phyloP scores from a whole-genome alignment of 805 yeast species.

The Sugiyamaella valdiviana region DNA sequence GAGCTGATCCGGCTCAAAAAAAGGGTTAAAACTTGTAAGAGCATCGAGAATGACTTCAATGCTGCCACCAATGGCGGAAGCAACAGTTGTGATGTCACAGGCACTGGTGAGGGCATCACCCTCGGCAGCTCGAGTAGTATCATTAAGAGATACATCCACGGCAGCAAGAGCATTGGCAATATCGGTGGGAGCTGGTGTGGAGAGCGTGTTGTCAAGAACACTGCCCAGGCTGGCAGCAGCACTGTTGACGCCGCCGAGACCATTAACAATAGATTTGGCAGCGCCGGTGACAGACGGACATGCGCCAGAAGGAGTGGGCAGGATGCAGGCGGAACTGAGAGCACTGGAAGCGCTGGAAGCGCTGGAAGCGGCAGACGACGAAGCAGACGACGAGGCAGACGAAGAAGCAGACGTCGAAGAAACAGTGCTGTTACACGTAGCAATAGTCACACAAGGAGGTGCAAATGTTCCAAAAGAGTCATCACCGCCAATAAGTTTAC shows the following conservation, averaged over 20 bases:
- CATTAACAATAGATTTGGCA: background rate
- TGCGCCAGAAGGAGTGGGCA: slow-evolving; percentile 6
- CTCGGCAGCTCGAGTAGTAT: background rate
- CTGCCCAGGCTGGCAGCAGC: background rate
- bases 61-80: too few relatives aligned
- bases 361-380: too few relatives aligned
- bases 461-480: slow-evolving; percentile 4
- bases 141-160: background rate
- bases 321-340: too few relatives aligned
- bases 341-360: too few relatives aligned
- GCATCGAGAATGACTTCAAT: too few relatives aligned
- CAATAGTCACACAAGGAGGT: background rate
- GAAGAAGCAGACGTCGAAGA: background rate
- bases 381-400: background rate
- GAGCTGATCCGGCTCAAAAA: background rate
- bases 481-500: background rate
- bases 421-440: background rate
- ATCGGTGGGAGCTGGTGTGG: too few relatives aligned
- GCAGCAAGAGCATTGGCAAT: background rate
- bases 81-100: too few relatives aligned
- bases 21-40: too few relatives aligned
- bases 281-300: background rate
- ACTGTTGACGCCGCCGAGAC: background rate
- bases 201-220: too few relatives aligned
- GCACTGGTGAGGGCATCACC: too few relatives aligned